phyloP scores from a whole-genome alignment of 2,329 filamentous ascomycete genomes.

The Pseudogymnoascus sp. region DNA sequence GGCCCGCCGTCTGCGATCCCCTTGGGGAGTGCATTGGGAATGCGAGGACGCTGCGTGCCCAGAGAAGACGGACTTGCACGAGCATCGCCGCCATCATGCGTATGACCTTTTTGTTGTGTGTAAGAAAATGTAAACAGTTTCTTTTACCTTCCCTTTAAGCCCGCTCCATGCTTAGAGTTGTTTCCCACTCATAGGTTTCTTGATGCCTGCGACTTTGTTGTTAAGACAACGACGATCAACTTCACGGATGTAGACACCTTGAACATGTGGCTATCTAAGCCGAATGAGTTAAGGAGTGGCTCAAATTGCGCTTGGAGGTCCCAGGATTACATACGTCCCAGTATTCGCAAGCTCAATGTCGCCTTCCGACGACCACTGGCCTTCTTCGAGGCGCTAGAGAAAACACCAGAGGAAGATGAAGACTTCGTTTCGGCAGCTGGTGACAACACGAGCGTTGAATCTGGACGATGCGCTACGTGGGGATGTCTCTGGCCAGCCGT shows the following conservation, averaged over 20 bases:
- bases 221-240: not conserved
- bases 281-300: not conserved
- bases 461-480: not conserved
- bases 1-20: not conserved
- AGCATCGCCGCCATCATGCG: not conserved
- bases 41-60: not conserved
- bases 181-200: not conserved
- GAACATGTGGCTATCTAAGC: not conserved
- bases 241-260: not conserved
- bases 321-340: not conserved
- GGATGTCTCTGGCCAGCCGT: not conserved
- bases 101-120: not conserved
- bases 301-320: not conserved
- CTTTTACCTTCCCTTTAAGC: not conserved
- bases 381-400: not conserved
- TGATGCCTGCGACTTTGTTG: not conserved
- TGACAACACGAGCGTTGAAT: not conserved
- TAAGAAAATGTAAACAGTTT: not conserved
- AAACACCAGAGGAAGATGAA: not conserved
- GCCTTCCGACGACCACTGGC: not conserved
- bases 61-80: not conserved
- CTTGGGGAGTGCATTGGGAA: not conserved
- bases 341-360: not conserved
- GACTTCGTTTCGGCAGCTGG: not conserved
- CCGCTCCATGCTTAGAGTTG: not conserved